Evolutionary conservation across 768 basidiomycete genomes (phyloP).

Genomic region (Tulasnella sp.): DNA sequence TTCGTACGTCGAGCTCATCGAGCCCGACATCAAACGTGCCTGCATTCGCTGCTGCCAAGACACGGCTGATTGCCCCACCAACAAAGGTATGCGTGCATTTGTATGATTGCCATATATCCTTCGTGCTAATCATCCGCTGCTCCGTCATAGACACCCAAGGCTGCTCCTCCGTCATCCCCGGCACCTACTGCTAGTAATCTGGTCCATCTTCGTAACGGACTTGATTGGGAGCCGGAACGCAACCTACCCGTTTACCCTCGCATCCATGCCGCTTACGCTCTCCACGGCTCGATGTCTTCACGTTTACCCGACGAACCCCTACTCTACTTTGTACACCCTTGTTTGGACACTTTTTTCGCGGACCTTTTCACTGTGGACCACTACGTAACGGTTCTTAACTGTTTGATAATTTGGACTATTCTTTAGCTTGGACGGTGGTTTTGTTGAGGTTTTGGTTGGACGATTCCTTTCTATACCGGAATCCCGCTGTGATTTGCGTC

Average conservation of each 20-base stretch:
- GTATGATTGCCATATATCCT: background rate
- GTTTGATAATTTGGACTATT: slow-evolving; percentile 1
- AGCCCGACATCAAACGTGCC: slow-evolving; percentile 23
- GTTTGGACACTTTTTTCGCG: background rate
- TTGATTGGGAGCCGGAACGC: background rate
- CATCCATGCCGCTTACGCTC: background rate
- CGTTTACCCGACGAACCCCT: background rate
- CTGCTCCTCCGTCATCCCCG: slow-evolving; percentile 28
- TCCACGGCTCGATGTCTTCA: background rate
- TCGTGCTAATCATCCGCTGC: background rate
- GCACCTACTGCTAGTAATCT: slow-evolving; percentile 22
- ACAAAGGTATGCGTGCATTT: slow-evolving; percentile 2
- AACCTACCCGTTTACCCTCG: background rate
- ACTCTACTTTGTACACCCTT: background rate
- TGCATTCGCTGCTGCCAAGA: slow-evolving; percentile 36
- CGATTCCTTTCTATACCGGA: background rate
- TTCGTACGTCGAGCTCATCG: slow-evolving; percentile 34
- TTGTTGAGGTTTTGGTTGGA: background rate
- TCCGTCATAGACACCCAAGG: slow-evolving; percentile 29
- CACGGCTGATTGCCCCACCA: slow-evolving; percentile 27
- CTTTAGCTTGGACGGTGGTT: background rate
- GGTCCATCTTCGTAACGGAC: background rate
- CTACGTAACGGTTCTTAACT: background rate
- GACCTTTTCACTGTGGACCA: background rate
- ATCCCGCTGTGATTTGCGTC: background rate